phyloP scores from a whole-genome alignment of 2,329 filamentous ascomycete genomes.

The Aspergillus glaucus region DNA sequence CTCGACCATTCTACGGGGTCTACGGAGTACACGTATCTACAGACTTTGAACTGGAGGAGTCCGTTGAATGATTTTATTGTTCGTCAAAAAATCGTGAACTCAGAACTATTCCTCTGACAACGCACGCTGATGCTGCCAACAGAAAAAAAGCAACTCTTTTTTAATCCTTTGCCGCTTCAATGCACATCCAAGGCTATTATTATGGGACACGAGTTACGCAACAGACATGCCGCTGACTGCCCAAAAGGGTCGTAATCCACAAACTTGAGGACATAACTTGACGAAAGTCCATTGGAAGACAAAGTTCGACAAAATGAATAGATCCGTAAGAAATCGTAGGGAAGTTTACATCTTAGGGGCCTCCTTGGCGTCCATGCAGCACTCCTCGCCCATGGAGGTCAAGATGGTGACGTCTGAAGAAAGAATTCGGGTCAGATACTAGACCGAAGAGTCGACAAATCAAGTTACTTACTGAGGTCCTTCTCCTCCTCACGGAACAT shows the following conservation, averaged over 20 bases:
- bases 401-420: conserved; percentile 80
- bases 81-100: conserved; percentile 36
- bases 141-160: conserved; percentile 22
- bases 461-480: conserved; percentile 71
- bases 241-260: conserved; percentile 22
- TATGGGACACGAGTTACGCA: conserved; percentile 18
- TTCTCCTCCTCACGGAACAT: conserved; percentile 79
- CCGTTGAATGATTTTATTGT: conserved; percentile 17
- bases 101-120: conserved; percentile 27
- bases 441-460: background rate
- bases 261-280: conserved; percentile 22
- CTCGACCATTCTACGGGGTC: too few species aligned
- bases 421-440: background rate
- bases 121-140: conserved; percentile 29
- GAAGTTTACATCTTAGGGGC: conserved; percentile 47
- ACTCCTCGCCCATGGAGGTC: conserved; percentile 93
- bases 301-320: conserved; percentile 25
- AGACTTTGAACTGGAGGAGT: background rate
- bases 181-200: conserved; percentile 28
- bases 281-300: conserved; percentile 19
- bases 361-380: conserved; percentile 90
- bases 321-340: conserved; percentile 11
- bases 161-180: conserved; percentile 16
- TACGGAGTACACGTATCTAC: too few species aligned
- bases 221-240: conserved; percentile 16